Evolutionary conservation across 129 eudicot species (phyloP), one percentile per base, ranked within the genome.

Genomic region (Centaurea solstitialis): DNA sequence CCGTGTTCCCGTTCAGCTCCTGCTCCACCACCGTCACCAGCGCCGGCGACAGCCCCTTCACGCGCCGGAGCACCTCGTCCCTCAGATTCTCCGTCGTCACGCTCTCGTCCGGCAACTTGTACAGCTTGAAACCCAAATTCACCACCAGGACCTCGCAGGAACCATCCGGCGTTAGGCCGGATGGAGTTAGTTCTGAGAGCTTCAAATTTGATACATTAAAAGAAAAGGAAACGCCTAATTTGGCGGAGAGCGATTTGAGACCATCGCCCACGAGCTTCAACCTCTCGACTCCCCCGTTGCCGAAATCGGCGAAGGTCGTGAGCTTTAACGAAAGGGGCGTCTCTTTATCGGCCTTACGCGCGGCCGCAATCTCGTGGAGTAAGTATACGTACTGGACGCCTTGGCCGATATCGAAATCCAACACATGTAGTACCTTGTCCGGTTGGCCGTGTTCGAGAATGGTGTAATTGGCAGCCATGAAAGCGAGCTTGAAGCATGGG

Each of bases 51-150:
- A 94, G 5, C 47, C 82, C 81, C 45, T 89, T 90, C 80, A 94
- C 98, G 77, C 94, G 91, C 59, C 94, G 96, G 22, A 94, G 86
- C 26, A 92, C 86, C 76, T 85, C 94, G 84, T 94, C 98, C 1
- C 98, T 18, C 11, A 94, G 45, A 90, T 94, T 94, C 87, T 94
- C 98, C 79, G 97, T 92, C 57, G 97, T 89, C 61, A 94, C 98
- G 78, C 98, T 94, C 80, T 94, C 98, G 64, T 94, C 98, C 5
- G 98, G 97, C 57, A 94, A 78, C 66, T 86, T 91, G 39, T 84
- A 84, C 76, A 94, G 41, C 75, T 80, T 83, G 75, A 83, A 94
- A 3, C 91, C 93, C 17, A 92, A 87, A 83, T 94, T 94, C 40
- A 94, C 97, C 1, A 84, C 93, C 45, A 94, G 45, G 47, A 91